Evolutionary conservation across 192 early-diverging fungal genomes (phyloP).

Genomic region (Funneliformis mosseae): DNA sequence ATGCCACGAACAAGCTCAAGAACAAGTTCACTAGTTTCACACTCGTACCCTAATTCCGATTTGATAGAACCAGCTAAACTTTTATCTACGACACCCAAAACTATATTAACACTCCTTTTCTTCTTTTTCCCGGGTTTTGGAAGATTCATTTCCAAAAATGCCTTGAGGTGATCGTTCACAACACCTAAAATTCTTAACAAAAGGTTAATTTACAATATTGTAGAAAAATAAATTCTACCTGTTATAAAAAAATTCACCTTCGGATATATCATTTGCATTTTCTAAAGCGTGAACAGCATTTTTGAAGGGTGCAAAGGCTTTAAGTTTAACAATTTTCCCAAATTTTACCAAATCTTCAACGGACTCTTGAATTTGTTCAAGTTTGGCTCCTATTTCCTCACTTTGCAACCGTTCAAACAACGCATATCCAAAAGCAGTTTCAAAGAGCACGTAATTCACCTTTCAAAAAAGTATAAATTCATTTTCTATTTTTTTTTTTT

Average conservation of each 20-base stretch:
- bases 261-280: constrained; percentile 97
- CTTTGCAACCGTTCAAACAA: constrained; percentile 92
- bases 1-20: constrained; percentile 94
- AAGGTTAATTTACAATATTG: neutral
- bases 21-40: constrained; percentile 63
- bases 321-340: constrained; percentile 86
- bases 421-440: constrained; percentile 95
- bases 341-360: constrained; percentile 88
- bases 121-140: constrained; percentile 72
- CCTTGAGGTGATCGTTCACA: constrained; percentile 84
- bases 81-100: constrained; percentile 28
- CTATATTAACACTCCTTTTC: constrained; percentile 50
- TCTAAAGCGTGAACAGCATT: constrained; percentile 95
- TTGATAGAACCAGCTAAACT: constrained; percentile 24
- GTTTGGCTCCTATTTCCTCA: constrained; percentile 95
- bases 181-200: constrained; percentile 57
- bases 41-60: constrained; percentile 22
- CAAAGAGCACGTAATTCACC: constrained; percentile 74
- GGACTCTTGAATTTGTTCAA: constrained; percentile 83
- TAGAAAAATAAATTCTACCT: neutral
- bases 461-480: neutral
- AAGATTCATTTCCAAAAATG: constrained; percentile 95
- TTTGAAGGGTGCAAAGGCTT: constrained; percentile 97
- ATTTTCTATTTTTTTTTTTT: neutral
- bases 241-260: constrained; percentile 62